Evolutionary conservation across 164 flowering plant species (phyloP).

Genomic region (Vitis amurensis): DNA sequence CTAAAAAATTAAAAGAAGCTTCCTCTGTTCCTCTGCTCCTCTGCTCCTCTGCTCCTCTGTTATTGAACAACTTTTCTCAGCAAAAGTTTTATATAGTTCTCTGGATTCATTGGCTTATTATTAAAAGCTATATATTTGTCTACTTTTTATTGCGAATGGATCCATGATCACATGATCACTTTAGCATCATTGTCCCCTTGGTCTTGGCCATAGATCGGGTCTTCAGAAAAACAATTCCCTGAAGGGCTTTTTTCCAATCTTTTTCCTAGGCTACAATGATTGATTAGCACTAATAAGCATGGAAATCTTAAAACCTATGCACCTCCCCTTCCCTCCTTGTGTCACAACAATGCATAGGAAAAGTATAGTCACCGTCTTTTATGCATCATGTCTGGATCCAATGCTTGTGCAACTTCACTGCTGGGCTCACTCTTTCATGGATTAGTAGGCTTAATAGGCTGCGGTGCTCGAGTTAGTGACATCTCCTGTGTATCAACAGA

Average conservation of each 20-base stretch:
- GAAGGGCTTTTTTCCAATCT: neutral
- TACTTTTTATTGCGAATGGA: neutral
- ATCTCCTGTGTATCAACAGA: neutral
- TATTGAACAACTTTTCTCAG: neutral
- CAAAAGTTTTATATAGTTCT: neutral
- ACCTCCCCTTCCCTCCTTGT: too few species aligned
- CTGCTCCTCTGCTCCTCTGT: too few species aligned
- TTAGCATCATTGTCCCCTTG: neutral
- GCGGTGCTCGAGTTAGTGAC: constrained; percentile 9
- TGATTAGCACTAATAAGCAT: too few species aligned
- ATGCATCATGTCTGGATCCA: too few species aligned
- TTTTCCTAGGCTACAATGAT: too few species aligned
- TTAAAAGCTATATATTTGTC: neutral
- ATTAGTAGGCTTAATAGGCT: neutral
- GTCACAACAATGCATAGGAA: too few species aligned
- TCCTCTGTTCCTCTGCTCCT: neutral
- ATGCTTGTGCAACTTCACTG: too few species aligned
- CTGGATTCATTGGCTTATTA: neutral
- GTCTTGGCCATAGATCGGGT: neutral
- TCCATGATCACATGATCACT: neutral
- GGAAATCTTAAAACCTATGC: too few species aligned
- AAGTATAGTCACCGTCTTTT: too few species aligned
- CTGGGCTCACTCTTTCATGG: neutral
- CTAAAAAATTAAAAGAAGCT: neutral
- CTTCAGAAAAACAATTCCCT: neutral